phyloP scores from a whole-genome alignment of 2,329 filamentous ascomycete species.

The Boeremia lycopersici region DNA sequence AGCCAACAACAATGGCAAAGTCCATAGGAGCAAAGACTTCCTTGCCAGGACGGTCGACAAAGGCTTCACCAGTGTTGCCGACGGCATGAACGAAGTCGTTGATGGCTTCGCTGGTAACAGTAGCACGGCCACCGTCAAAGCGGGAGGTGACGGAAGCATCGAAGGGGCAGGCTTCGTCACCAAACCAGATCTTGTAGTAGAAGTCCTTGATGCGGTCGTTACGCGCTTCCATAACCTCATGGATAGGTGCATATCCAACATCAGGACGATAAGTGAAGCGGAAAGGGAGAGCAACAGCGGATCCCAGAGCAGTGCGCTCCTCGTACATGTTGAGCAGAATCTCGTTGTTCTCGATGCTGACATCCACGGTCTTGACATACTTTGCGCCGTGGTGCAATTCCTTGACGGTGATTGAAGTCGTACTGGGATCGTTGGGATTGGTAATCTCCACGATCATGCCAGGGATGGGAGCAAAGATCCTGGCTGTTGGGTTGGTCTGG shows the following conservation, averaged over 20 bases:
- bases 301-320: conserved; percentile 83
- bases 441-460: conserved; percentile 89
- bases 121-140: conserved; percentile 88
- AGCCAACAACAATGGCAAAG: conserved; percentile 96
- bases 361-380: conserved; percentile 85
- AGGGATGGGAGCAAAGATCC: conserved; percentile 84
- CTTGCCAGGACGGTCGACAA: conserved; percentile 94
- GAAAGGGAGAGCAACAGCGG: conserved; percentile 81
- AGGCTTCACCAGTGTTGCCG: conserved; percentile 95
- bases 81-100: conserved; percentile 99
- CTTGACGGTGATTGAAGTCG: conserved; percentile 84
- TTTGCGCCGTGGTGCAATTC: conserved; percentile 87
- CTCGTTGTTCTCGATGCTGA: conserved; percentile 77
- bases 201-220: conserved; percentile 99
- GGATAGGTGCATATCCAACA: conserved; percentile 95
- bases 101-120: conserved; percentile 89
- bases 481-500: conserved; percentile 93
- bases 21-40: conserved; percentile 97
- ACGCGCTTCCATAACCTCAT: conserved; percentile 92
- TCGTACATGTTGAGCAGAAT: conserved; percentile 92
- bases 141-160: conserved; percentile 82
- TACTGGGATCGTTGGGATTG: conserved; percentile 78
- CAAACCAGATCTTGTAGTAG: conserved; percentile 98
- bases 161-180: conserved; percentile 80
- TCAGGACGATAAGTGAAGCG: conserved; percentile 94